Conservation (phyloP, 495 filamentous ascomycete species). For the Penicillium verhagenii region DNA sequence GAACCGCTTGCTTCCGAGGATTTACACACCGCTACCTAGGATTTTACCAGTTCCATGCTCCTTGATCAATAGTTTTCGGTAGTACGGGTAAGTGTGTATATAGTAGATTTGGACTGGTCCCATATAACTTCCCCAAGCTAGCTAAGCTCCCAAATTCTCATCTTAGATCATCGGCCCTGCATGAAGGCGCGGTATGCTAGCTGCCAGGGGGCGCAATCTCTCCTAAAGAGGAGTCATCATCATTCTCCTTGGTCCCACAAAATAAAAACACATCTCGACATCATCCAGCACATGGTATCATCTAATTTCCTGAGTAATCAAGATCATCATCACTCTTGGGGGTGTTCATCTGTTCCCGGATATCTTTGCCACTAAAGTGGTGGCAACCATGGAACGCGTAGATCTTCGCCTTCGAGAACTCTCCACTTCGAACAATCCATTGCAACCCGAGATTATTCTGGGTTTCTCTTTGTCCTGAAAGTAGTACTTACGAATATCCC, state of each 20-base stretch:
- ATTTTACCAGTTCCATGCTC: conserved; percentile 2
- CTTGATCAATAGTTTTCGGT: neutral
- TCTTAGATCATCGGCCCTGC: conserved; percentile 5
- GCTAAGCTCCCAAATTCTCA: neutral
- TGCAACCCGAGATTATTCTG: neutral
- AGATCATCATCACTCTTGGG: conserved; percentile 8
- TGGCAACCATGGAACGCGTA: conserved; percentile 5
- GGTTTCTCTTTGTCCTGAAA: too few relatives aligned
- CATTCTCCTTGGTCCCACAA: conserved; percentile 7
- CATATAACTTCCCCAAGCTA: too few relatives aligned
- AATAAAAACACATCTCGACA: conserved; percentile 18
- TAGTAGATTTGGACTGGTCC: too few relatives aligned
- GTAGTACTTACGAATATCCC: neutral
- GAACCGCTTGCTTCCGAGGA: conserved; percentile 3
- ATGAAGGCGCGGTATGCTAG: conserved; percentile 13
- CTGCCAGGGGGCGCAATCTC: neutral
- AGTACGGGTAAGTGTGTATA: too few relatives aligned
- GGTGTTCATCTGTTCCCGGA: conserved; percentile 2
- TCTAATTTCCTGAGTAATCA: neutral
- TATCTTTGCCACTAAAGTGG: conserved; percentile 10
- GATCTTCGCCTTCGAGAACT: conserved; percentile 4
- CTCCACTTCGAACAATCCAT: neutral
- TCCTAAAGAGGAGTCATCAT: neutral
- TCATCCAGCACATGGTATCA: conserved; percentile 8
- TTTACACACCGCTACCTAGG: conserved; percentile 7